Evolutionary conservation across 139 green algal species (phyloP), one percentile per base, ranked within the genome.

Genomic region (Microglena sp.): DNA sequence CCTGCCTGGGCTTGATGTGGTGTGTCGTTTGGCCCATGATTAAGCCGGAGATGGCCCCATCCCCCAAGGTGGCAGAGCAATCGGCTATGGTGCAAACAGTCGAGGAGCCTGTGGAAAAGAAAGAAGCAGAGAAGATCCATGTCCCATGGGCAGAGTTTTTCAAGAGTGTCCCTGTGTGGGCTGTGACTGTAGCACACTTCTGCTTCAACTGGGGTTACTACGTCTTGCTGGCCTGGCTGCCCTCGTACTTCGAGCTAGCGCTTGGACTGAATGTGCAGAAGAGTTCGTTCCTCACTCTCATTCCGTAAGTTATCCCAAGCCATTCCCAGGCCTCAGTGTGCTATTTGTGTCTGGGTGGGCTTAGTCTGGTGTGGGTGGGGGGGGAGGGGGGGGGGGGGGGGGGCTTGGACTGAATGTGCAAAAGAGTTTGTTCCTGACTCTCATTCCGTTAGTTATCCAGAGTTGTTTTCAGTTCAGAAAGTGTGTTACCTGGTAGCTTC

Each of bases 201-300:
- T 96, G 90, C 82, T 94, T 90, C 82, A 97, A 99, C 78, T 99
- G 91, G 88, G 81, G 84, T 43, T 94, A 97, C 73, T 98, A 97
- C 78, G 93, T 85, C 1, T 81, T 98, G 40, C 79, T 97, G 45
- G 86, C 94, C 1, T 99, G 94, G 94, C 84, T 99, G 73, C 94
- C 94, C 6, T 88, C 78, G 4, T 99, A 96, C 80, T 98, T 97
- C 76, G 91, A 94, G 54, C 81, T 97, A 44, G 78, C 83, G 0
- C 75, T 98, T 33, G 86, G 87, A 2, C 78, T 97, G 28, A 88
- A 92, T 45, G 84, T 95, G 53, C 80, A 91, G 64, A 81, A 78
- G 45, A 83, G 66, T 33, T 86, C 72, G 58, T 70, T 94, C 60
- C 75, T 94, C 1, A 92, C 87, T 6, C 75, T 92, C 28, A n/a